Evolutionary conservation across 208 protist species (phyloP), one percentile per base, ranked within the genome.

Genomic region (Leishmania guyanensis): DNA sequence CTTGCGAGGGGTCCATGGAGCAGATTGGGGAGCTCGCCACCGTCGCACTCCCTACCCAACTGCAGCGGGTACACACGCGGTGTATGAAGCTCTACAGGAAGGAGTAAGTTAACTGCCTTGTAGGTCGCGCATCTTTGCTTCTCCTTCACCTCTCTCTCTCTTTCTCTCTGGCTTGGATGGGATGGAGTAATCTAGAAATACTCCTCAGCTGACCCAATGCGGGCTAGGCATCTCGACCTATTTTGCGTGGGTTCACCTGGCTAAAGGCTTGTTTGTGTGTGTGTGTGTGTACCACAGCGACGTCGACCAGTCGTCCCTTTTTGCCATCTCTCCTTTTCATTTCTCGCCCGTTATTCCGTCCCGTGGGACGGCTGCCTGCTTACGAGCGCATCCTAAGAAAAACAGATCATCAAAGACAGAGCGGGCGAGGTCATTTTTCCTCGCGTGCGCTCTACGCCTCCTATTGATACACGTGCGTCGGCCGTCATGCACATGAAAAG

Each of bases 11-110:
- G 51, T 78, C 62, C 9, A 88, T 93, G 33, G 56, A 74, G 5
- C 80, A 83, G 17, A 84, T 90, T 12, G 75, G 69, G n/a, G 81
- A 76, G 16, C 74, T 84, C 64, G 81, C 87, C 29, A 82, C 87
- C 3, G 74, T 84, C 46, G n/a, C 10, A n/a, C 58, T 92, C 4
- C 88, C 89, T 26, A 43, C 56, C 33, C 64, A 85, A 29, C 79
- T 95, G 48, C 53, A 84, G 26, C 70, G 75, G 14, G 78, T 93
- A 58, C 82, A 91, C 50, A 50, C 56, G 5, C 84, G 77, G 9
- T 94, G 92, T 65, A 53, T 82, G 73, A 79, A 85, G 75, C 70
- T 91, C 73, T 72, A 81, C 51, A 68, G 70, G 17, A 82, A 82
- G n/a, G 82, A 82, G 74, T 82, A 78, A 60, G 39, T 10, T 0